Evolutionary conservation across 2,329 filamentous ascomycete genomes (phyloP).

Genomic region (Fusarium tupiense): DNA sequence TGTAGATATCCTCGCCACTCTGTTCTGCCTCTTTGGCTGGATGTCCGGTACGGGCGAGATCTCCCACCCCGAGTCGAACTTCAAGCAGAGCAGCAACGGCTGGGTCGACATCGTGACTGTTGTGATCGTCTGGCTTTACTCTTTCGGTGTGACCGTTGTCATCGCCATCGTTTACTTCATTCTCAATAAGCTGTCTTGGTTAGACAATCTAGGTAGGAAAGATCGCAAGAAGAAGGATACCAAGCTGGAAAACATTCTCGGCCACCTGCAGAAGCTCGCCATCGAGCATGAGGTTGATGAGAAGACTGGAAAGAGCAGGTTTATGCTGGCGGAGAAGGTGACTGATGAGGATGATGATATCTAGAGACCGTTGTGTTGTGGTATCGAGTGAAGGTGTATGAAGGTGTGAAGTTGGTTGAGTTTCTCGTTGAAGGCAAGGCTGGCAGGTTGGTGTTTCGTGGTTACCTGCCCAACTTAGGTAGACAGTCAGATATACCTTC

Average conservation of each 20-base stretch:
- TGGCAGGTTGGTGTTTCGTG: background rate
- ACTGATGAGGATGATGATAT: conserved; percentile 27
- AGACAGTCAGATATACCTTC: background rate
- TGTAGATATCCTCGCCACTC: background rate
- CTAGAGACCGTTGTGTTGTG: background rate
- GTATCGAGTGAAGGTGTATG: background rate
- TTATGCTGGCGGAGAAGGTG: conserved; percentile 9
- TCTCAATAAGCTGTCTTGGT: conserved; percentile 27
- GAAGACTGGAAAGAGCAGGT: conserved; percentile 29
- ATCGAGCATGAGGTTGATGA: conserved; percentile 27
- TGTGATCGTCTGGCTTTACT: conserved; percentile 26
- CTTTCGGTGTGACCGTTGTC: conserved; percentile 20
- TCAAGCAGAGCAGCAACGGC: conserved; percentile 25
- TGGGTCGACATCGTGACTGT: conserved; percentile 25
- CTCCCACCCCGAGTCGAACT: background rate
- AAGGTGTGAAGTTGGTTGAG: background rate
- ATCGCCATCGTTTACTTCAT: conserved; percentile 27
- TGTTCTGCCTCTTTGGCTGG: conserved; percentile 20
- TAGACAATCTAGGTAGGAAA: conserved; percentile 21
- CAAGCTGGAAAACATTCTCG: conserved; percentile 20
- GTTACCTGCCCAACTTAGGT: background rate
- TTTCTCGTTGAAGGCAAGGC: background rate
- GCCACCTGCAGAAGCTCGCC: conserved; percentile 24
- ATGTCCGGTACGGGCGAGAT: conserved; percentile 1
- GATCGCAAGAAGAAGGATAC: conserved; percentile 26